Conservation (phyloP, 768 basidiomycete species). For the Hydnomerulius pinastri region DNA sequence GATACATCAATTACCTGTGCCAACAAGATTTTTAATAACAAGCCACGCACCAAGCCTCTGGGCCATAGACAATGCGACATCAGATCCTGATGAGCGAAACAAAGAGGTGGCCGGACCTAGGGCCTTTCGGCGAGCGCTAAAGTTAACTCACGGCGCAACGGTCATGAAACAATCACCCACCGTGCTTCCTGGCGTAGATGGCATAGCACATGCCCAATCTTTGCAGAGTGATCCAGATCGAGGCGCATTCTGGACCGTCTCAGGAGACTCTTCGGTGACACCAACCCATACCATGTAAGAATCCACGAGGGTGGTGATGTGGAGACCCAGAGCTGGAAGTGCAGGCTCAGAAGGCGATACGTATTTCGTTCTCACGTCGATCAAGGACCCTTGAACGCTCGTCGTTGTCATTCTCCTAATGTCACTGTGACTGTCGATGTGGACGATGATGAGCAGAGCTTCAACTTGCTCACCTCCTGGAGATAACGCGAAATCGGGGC, state of each 20-base stretch:
- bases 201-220: constrained; percentile 89
- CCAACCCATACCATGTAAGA: constrained; percentile 88
- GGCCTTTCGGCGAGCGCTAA: too few species aligned
- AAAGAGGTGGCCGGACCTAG: constrained; percentile 55
- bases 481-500: too few species aligned
- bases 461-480: too few species aligned
- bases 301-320: constrained; percentile 65
- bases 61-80: constrained; percentile 72
- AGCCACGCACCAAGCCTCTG: constrained; percentile 69
- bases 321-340: constrained; percentile 61
- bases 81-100: constrained; percentile 61
- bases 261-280: constrained; percentile 47
- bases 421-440: background rate
- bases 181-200: constrained; percentile 34
- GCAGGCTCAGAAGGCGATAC: constrained; percentile 50
- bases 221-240: constrained; percentile 57
- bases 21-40: constrained; percentile 4
- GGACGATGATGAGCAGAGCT: too few species aligned
- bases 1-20: constrained; percentile 1
- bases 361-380: constrained; percentile 50
- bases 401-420: constrained; percentile 2
- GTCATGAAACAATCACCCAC: constrained; percentile 18
- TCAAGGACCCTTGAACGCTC: constrained; percentile 15
- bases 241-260: constrained; percentile 49
- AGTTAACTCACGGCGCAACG: too few species aligned